Base-by-base conservation (phyloP, 2,329 filamentous ascomycete genomes). In the Madurella mycetomatis region DNA sequence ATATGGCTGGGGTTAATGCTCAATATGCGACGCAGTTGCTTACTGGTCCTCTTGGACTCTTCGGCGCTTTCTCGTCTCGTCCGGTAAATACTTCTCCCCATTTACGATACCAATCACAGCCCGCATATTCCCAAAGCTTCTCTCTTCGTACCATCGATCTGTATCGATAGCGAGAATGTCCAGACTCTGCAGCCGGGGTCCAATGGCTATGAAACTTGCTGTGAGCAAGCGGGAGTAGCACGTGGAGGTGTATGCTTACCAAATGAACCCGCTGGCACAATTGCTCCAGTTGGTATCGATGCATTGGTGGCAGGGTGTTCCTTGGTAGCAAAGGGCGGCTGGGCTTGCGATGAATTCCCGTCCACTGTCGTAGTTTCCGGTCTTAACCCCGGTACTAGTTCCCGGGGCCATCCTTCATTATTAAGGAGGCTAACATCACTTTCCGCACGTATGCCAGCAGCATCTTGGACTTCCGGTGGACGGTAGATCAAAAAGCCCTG, bases 131-230 rank as follows among this genome's bases (percentile, higher is more conserved):
- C 40, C 49, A 5, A 31, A 13, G 31, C n/a, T 45, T 18, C 9
- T 40, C 9, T 31, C 49, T 41, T 45, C 41, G 17, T 51, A 51
- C 49, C 41, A 51, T 40, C 31, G 41, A 19, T 45, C 41, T 18
- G 31, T 45, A 31, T 45, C 41, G 8, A 51, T 30, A 7, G 25
- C 25, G 7, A 25, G 25, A 25, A 25, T 25, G 25, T 25, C 25
- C 4, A 25, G 4, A 7, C 2, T 39, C 12, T 9, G 18, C n/a
- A 53, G 37, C 2, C 50, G 37, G 13, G 25, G 37, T 39, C 43
- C 50, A 47, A 53, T 44, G 12, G 50, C 34, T 53, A 25, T n/a
- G n/a, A n/a, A n/a, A n/a, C n/a, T n/a, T n/a, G n/a, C n/a, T 43
- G 47, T 50, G 9, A 50, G 47, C 37, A 42, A 9, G 32, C 18